phyloP scores from a whole-genome alignment of 257 asterid genomes.

The Eucommia ulmoides region DNA sequence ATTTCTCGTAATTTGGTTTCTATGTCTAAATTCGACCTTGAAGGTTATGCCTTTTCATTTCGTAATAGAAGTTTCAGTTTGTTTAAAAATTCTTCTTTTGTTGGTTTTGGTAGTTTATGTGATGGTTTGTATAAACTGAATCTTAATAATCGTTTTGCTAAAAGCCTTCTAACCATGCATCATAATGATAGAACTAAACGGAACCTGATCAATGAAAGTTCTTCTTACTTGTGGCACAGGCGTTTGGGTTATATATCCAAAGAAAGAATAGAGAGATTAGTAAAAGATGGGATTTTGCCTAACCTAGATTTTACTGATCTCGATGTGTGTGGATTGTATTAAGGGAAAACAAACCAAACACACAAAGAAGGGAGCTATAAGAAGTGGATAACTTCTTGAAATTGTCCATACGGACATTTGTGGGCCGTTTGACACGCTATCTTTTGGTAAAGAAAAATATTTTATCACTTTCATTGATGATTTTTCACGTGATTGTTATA shows the following conservation, averaged over 20 bases:
- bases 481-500: too few species aligned
- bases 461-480: background rate
- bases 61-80: background rate
- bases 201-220: background rate
- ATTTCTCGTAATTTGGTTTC: background rate
- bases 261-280: background rate
- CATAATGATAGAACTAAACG: background rate
- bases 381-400: background rate
- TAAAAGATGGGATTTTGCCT: background rate
- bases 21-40: background rate
- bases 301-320: background rate
- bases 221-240: background rate
- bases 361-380: background rate
- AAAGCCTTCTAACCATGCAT: background rate
- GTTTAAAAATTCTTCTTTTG: too few species aligned
- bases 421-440: background rate
- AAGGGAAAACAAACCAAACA: background rate
- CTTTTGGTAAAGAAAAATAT: background rate
- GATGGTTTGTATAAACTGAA: background rate
- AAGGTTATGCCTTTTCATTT: background rate
- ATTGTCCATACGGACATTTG: background rate
- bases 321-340: background rate
- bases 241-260: background rate
- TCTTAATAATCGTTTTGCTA: background rate
- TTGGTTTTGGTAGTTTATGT: background rate